Evolutionary conservation across 2,329 filamentous ascomycete species (phyloP).

Genomic region (Falciphora oryzae): DNA sequence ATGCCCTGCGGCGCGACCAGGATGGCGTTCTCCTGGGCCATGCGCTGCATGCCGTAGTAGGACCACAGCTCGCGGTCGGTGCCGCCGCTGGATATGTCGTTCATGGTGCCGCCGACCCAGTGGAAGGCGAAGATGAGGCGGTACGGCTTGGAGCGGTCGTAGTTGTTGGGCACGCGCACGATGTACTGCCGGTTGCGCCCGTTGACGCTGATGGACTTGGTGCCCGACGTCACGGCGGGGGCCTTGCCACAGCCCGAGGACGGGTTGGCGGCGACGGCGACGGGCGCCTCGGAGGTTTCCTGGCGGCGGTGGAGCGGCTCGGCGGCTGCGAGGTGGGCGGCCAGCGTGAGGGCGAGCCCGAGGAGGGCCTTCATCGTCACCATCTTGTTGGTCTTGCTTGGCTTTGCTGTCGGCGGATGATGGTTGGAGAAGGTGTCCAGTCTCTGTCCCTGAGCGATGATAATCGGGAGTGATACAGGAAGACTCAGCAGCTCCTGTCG

Average conservation of each 20-base stretch:
- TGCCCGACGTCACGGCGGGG: slow-evolving; percentile 1
- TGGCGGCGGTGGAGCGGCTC: background rate
- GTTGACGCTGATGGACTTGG: slow-evolving; percentile 15
- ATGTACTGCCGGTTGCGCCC: background rate
- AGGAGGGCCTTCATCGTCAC: background rate
- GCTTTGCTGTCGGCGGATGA: background rate
- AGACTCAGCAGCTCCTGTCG: background rate
- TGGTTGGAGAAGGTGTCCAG: no score
- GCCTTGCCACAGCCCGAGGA: slow-evolving; percentile 1
- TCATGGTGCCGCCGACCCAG: slow-evolving; percentile 32
- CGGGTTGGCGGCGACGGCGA: background rate
- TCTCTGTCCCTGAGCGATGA: no score
- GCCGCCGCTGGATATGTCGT: slow-evolving; percentile 28
- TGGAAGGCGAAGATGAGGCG: slow-evolving; percentile 37
- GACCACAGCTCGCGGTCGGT: slow-evolving; percentile 16
- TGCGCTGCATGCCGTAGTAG: slow-evolving; percentile 35
- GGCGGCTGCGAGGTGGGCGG: background rate
- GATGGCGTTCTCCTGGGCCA: slow-evolving; percentile 29
- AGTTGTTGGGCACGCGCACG: slow-evolving; percentile 15
- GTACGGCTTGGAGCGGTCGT: slow-evolving; percentile 31
- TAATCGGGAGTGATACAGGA: no score
- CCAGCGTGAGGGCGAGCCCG: background rate
- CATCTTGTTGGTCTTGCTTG: background rate
- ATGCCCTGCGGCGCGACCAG: slow-evolving; percentile 37
- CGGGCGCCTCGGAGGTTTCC: background rate